Evolutionary conservation across 2,329 filamentous ascomycete genomes (phyloP).

Genomic region (Penicillium italicum): DNA sequence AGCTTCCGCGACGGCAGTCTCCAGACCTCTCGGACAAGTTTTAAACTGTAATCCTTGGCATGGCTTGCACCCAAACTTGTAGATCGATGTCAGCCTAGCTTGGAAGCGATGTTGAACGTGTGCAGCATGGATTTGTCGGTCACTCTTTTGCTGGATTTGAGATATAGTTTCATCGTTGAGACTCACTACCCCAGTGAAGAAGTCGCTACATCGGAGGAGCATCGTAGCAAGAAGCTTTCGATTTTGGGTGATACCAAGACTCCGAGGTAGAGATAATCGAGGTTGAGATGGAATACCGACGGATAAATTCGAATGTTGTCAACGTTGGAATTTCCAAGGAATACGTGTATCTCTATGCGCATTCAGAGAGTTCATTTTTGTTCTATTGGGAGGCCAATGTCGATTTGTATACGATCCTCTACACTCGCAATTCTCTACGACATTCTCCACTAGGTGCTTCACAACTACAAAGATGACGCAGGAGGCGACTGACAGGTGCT

Average conservation of each 20-base stretch:
- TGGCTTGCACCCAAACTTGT: slow-evolving; percentile 41
- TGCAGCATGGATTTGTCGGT: slow-evolving; percentile 50
- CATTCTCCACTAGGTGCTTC: background rate
- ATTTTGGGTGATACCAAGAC: too few relatives aligned
- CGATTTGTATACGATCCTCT: too few relatives aligned
- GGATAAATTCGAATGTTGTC: too few relatives aligned
- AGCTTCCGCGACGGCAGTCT: slow-evolving; percentile 31
- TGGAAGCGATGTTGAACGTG: slow-evolving; percentile 44
- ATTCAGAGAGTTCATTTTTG: too few relatives aligned
- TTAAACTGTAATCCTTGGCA: slow-evolving; percentile 38
- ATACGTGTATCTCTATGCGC: too few relatives aligned
- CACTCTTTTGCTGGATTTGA: slow-evolving; percentile 37
- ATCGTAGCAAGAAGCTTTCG: background rate
- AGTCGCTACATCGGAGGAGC: background rate
- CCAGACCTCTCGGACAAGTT: slow-evolving; percentile 36
- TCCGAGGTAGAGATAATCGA: too few relatives aligned
- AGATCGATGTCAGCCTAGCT: slow-evolving; percentile 45
- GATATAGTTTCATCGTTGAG: slow-evolving; percentile 30
- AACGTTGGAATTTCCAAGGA: too few relatives aligned
- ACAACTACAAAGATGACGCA: background rate
- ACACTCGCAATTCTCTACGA: too few relatives aligned
- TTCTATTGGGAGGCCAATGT: too few relatives aligned
- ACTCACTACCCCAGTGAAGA: slow-evolving; percentile 14
- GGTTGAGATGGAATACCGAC: too few relatives aligned
- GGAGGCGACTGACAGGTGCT: too few relatives aligned